Conservation (phyloP, 331 rosid genomes). For the Cydonia oblonga region DNA sequence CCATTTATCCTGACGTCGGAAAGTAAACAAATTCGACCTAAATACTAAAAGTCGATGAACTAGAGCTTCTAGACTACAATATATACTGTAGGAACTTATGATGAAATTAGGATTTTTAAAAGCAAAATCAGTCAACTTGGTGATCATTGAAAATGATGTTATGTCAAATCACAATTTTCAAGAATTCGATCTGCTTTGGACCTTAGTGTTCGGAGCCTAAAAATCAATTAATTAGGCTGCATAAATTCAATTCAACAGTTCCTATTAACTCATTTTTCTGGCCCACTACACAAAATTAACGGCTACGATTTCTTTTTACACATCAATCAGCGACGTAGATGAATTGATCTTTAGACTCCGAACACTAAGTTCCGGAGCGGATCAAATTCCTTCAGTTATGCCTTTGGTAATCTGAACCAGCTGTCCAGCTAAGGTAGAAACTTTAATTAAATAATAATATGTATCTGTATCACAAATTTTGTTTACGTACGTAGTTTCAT, state of each 20-base stretch:
- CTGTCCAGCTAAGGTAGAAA: background rate
- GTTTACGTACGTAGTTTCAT: background rate
- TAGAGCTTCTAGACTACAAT: too few species aligned
- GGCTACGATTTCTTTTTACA: too few species aligned
- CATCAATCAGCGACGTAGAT: fast-evolving
- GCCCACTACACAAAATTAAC: too few species aligned
- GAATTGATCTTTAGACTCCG: too few species aligned
- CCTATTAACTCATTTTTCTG: too few species aligned
- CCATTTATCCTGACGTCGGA: background rate
- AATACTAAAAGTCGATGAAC: too few species aligned
- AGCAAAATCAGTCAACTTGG: background rate
- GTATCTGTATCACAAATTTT: background rate
- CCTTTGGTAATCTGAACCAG: background rate
- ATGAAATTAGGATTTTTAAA: background rate
- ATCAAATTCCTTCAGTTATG: too few species aligned
- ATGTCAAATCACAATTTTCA: background rate
- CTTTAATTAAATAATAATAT: background rate
- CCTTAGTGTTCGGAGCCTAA: fast-evolving
- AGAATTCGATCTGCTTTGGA: too few species aligned
- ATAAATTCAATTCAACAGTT: too few species aligned
- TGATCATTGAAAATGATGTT: background rate
- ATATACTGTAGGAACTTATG: too few species aligned
- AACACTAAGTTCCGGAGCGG: fast-evolving
- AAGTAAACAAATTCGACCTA: background rate
- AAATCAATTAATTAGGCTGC: too few species aligned